These are phyloP conservation scores for Colletotrichum somersetense DNA, from an alignment of 2,329 filamentous ascomycete species.

Conservation along the genomic window DNA sequence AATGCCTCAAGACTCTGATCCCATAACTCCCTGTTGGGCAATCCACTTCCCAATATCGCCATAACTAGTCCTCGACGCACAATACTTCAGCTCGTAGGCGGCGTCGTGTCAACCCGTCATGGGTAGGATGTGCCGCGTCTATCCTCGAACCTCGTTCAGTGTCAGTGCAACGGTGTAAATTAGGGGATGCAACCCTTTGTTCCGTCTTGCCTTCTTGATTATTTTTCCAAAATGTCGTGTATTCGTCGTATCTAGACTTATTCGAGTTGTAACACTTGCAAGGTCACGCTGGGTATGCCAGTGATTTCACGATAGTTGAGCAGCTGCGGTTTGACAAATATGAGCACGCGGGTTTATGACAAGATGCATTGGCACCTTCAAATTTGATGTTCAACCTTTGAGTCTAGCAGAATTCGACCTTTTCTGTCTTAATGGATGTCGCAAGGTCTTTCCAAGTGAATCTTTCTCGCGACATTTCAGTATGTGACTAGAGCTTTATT, in stretches of 20 bases:
- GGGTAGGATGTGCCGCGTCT: neutral
- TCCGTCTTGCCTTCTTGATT: too few species aligned
- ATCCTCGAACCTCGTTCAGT: neutral
- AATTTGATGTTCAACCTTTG: too few species aligned
- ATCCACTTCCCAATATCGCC: neutral
- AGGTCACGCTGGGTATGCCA: neutral
- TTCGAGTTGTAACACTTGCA: neutral
- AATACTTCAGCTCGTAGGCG: neutral
- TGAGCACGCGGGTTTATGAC: neutral
- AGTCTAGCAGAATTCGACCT: neutral
- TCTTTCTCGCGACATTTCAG: neutral
- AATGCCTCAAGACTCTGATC: neutral
- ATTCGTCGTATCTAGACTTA: neutral
- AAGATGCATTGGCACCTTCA: neutral
- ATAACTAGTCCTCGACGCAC: neutral
- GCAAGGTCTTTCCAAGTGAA: neutral
- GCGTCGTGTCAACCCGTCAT: neutral
- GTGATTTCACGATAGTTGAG: neutral
- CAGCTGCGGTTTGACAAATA: neutral
- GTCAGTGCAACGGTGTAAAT: neutral
- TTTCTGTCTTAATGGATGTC: neutral
- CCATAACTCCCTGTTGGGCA: neutral
- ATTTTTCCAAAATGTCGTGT: neutral
- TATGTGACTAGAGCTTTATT: neutral
- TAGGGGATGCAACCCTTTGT: neutral